phyloP scores from a whole-genome alignment of 257 asterid species.

The Scutellaria barbata region DNA sequence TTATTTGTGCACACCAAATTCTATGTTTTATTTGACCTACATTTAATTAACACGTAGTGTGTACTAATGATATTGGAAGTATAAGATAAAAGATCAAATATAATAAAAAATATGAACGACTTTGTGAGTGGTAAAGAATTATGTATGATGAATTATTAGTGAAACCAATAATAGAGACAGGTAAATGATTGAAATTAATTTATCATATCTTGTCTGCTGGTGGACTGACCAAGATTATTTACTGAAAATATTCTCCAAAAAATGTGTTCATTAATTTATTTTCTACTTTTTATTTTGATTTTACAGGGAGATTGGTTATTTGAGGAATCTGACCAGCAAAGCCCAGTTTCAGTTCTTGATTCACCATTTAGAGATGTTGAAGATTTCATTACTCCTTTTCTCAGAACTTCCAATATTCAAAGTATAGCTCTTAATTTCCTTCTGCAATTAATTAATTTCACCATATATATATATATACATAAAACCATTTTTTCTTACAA shows the following conservation, averaged over 20 bases:
- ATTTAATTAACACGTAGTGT: too few relatives aligned
- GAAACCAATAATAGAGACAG: constrained; percentile 3
- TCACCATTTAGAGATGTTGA: constrained; percentile 61
- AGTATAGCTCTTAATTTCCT: constrained; percentile 8
- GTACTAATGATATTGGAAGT: neutral
- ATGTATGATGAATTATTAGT: neutral
- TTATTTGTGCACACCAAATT: too few relatives aligned
- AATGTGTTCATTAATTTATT: too few relatives aligned
- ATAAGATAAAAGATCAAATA: too few relatives aligned
- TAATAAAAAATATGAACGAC: too few relatives aligned
- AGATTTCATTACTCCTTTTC: constrained; percentile 43
- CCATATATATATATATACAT: neutral
- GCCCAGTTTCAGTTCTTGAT: constrained; percentile 81
- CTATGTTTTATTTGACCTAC: neutral
- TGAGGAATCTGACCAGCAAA: constrained; percentile 68
- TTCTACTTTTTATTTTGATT: too few relatives aligned
- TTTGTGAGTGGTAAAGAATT: too few relatives aligned
- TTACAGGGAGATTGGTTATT: constrained; percentile 47
- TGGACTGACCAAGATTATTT: constrained; percentile 17
- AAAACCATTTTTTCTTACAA: neutral
- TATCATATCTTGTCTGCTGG: constrained; percentile 33
- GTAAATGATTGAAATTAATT: constrained; percentile 14
- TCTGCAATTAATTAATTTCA: neutral
- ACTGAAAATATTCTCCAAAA: neutral
- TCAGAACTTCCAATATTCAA: constrained; percentile 34